Percentiles rank a stretch among this genome's conserved stretches.
phyloP scores from a whole-genome alignment of 2,329 filamentous ascomycete species.

The Aureobasidium sp. region DNA sequence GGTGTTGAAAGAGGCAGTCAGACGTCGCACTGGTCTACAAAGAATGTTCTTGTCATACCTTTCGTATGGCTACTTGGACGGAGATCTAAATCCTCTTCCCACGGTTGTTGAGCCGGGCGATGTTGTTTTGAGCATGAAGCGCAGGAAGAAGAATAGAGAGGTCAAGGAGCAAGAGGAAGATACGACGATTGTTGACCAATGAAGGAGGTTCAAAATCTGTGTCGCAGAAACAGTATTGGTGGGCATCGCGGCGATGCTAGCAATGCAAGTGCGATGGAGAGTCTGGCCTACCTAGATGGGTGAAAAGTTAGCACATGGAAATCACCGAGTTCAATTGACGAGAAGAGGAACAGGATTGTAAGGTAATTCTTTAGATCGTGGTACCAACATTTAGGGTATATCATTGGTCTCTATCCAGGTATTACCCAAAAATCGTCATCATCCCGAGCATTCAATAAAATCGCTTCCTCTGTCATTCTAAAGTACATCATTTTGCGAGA shows the following conservation, averaged over 20 bases:
- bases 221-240: not conserved
- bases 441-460: not conserved
- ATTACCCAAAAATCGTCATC: not conserved
- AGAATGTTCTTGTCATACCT: slow-evolving; percentile 51
- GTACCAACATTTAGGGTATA: not conserved
- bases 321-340: no score
- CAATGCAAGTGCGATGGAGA: no score
- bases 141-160: slow-evolving; percentile 29
- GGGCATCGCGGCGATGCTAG: no score
- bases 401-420: not conserved
- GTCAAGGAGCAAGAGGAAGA: not conserved
- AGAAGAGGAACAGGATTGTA: not conserved
- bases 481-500: not conserved
- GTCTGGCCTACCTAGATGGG: no score
- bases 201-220: not conserved
- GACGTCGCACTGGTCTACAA: slow-evolving; percentile 49
- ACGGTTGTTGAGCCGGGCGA: slow-evolving; percentile 41
- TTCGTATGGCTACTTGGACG: slow-evolving; percentile 56
- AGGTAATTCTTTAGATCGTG: not conserved
- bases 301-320: no score
- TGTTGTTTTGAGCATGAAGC: slow-evolving; percentile 31
- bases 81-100: slow-evolving; percentile 43
- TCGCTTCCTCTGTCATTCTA: no score
- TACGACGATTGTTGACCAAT: slow-evolving; percentile 10
- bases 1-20: slow-evolving; percentile 49